Base-by-base conservation (phyloP, 805 yeast genomes). In the Candida chauliodis region DNA sequence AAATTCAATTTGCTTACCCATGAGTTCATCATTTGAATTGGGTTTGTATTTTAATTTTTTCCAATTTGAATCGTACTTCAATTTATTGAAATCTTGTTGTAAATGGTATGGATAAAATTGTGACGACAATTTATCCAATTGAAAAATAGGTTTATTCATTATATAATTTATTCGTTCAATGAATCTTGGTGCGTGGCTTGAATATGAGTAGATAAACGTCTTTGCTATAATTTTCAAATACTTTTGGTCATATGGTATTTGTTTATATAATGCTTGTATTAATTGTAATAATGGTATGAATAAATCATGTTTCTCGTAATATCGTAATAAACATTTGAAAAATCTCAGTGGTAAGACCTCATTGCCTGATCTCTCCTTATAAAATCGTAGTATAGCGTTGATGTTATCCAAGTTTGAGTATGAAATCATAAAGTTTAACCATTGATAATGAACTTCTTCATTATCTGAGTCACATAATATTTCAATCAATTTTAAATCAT, bases 191-290 rank as follows among this genome's bases (percentile, higher is more conserved):
- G 63, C 61, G 16, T 52, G 47, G 34, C 61, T 52, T 1, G 71
- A 70, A 37, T 61, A 67, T 1, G 63, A 49, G 20, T 45, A 45
- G 6, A 66, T 51, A 44, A 64, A 66, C 2, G 63, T 46, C 10
- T 61, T 56, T 36, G 53, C 63, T 1, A 47, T 28, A 9, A 34
- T 26, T 28, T 46, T 46, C n/a, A 61, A 40, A 33, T 48, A 59
- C 5, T 48, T 42, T 11, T 49, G 50, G 30, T 55, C 51, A 38
- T 56, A 61, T 10, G 31, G 40, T n/a, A 48, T 44, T 32, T 42
- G 41, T 21, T 33, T 41, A 15, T 43, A 47, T 33, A 38, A 43
- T 3, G 41, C 20, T 18, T 51, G 32, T 30, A 63, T 32, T 38
- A 57, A 59, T 37, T 52, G 48, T n/a, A 52, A 37, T 10, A 66